Evolutionary conservation across 2,329 filamentous ascomycete species (phyloP).

Genomic region (Talaromyces sp.): DNA sequence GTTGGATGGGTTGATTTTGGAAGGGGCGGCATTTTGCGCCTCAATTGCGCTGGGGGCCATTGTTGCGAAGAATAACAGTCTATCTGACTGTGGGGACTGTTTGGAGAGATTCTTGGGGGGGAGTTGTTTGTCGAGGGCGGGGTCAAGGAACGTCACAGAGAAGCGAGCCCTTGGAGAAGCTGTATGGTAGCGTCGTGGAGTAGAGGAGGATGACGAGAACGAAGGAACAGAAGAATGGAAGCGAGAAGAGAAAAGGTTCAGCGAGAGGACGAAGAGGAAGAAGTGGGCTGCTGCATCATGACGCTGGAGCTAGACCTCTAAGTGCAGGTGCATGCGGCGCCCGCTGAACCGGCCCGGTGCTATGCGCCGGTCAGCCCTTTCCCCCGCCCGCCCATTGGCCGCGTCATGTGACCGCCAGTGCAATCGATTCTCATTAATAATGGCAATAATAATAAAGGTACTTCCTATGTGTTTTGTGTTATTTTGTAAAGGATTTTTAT

Average conservation of each 20-base stretch:
- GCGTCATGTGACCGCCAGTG: not conserved
- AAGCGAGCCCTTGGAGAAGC: not conserved
- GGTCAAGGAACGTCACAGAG: not conserved
- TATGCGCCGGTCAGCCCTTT: not conserved
- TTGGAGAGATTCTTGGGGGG: not conserved
- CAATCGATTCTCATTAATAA: not conserved
- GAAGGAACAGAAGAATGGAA: constrained; percentile 3
- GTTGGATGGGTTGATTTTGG: constrained; percentile 33
- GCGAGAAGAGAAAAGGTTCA: not conserved
- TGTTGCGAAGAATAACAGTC: not conserved
- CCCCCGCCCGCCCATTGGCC: not conserved
- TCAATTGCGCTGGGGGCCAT: constrained; percentile 21
- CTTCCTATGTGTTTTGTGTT: no score
- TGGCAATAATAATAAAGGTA: not conserved
- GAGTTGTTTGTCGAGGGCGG: not conserved
- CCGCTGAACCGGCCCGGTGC: not conserved
- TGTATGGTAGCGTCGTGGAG: not conserved
- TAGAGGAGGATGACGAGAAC: not conserved
- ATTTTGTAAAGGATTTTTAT: no score
- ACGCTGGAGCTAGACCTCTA: constrained; percentile 24
- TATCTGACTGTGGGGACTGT: not conserved
- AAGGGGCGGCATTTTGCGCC: constrained; percentile 33
- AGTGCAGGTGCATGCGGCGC: constrained; percentile 26
- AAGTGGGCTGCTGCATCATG: constrained; percentile 5
- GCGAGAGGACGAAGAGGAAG: not conserved